A percentile compares a stretch with the other conserved stretches of the same genome.
These are phyloP conservation scores for Leccinum griseonigrum DNA, from an alignment of 1,284 basidiomycete species.

Conservation along the genomic window DNA sequence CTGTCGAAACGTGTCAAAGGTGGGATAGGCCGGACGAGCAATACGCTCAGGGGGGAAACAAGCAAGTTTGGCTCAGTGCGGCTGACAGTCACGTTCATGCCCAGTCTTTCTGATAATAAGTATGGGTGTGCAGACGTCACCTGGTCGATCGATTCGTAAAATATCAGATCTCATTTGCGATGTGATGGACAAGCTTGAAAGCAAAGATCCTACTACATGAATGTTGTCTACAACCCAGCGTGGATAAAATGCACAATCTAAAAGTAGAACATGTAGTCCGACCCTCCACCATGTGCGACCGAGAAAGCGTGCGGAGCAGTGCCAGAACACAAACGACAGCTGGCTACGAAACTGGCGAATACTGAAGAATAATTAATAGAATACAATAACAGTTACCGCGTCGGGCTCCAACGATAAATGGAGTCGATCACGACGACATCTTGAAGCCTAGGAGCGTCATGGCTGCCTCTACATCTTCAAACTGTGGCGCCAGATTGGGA, in stretches of 20 bases:
- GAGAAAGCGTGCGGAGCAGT: background rate
- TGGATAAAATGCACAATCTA: background rate
- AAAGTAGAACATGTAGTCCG: background rate
- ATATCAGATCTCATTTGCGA: background rate
- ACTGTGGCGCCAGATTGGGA: slow-evolving; percentile 13
- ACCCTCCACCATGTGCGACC: background rate
- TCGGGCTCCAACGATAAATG: background rate
- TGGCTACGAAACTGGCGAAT: slow-evolving; percentile 16
- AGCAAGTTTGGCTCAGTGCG: slow-evolving; percentile 3
- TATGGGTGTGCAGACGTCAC: background rate
- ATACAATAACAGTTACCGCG: slow-evolving; percentile 12
- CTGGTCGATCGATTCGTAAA: background rate
- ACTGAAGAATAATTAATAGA: slow-evolving; percentile 32
- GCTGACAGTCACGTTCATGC: slow-evolving; percentile 13
- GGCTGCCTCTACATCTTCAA: slow-evolving; percentile 44
- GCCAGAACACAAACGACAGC: slow-evolving; percentile 16
- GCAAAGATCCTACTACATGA: background rate
- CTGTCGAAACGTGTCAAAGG: slow-evolving; percentile 2
- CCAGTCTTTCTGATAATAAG: too few relatives aligned
- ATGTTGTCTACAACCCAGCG: background rate
- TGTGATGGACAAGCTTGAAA: background rate
- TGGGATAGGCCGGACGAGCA: slow-evolving; percentile 15
- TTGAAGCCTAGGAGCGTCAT: slow-evolving; percentile 44
- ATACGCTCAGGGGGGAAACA: background rate
- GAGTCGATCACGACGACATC: slow-evolving; percentile 12